Conservation (phyloP, 108 stramenopile genomes). For the Cyclotella atomus region DNA sequence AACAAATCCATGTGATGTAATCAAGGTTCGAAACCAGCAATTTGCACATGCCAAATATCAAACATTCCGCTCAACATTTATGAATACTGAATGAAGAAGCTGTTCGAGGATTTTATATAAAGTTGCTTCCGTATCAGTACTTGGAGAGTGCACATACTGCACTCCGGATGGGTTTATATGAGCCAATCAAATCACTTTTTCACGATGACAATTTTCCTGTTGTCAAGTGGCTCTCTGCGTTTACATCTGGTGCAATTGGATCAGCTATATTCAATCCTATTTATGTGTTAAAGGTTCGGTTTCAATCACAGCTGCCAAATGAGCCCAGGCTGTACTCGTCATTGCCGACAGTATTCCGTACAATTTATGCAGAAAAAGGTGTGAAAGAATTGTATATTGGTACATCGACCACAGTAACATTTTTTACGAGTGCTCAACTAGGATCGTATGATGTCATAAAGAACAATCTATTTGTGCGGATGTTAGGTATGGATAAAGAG, state of each 20-base stretch:
- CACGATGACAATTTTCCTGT: constrained; percentile 26
- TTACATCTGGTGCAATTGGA: constrained; percentile 32
- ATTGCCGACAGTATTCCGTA: constrained; percentile 11
- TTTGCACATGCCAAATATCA: constrained; percentile 20
- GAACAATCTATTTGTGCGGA: constrained; percentile 29
- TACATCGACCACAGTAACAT: constrained; percentile 24
- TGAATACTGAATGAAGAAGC: constrained; percentile 19
- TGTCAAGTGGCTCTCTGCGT: constrained; percentile 36
- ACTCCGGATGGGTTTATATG: constrained; percentile 37
- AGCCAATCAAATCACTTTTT: constrained; percentile 29
- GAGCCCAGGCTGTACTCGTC: constrained; percentile 19
- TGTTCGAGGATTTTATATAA: constrained; percentile 31
- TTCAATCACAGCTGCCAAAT: constrained; percentile 17
- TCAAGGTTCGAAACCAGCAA: constrained; percentile 33
- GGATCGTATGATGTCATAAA: constrained; percentile 38
- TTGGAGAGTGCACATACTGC: constrained; percentile 32
- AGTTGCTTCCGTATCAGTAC: constrained; percentile 21
- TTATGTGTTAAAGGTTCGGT: constrained; percentile 33
- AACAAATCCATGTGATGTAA: constrained; percentile 30
- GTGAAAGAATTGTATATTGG: constrained; percentile 21
- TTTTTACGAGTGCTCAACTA: constrained; percentile 31
- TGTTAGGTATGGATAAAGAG: constrained; percentile 21
- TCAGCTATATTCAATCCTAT: constrained; percentile 34
- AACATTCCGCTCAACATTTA: constrained; percentile 9
- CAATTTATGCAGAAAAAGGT: constrained; percentile 26